These are phyloP conservation scores for Aspergillus tamarii DNA, from an alignment of 2,329 filamentous ascomycete genomes.

Conservation along the genomic window DNA sequence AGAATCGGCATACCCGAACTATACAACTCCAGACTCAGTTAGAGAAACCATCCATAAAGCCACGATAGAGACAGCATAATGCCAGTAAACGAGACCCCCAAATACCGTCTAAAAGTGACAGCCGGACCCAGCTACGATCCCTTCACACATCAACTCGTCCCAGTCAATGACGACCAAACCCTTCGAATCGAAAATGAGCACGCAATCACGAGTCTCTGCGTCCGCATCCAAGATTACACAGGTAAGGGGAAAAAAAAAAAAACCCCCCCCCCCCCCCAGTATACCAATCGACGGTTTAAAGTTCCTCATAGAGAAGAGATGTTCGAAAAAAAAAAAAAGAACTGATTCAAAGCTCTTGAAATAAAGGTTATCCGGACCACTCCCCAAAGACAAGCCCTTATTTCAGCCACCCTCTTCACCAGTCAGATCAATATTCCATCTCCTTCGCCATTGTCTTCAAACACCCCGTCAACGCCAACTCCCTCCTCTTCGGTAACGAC, in stretches of 20 bases:
- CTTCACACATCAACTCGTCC: conserved; percentile 71
- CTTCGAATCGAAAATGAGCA: conserved; percentile 65
- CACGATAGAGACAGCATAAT: neutral
- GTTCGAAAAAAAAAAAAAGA: neutral
- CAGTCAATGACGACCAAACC: conserved; percentile 71
- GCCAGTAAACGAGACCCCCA: conserved; percentile 8
- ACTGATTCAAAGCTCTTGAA: neutral
- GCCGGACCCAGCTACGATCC: conserved; percentile 77
- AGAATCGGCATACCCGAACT: neutral
- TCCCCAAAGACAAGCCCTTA: conserved; percentile 75
- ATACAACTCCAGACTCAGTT: neutral
- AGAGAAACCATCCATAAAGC: neutral
- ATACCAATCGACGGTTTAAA: neutral
- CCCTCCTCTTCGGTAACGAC: conserved; percentile 92
- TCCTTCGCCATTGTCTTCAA: conserved; percentile 78
- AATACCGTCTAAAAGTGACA: conserved; percentile 78
- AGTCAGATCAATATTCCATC: conserved; percentile 82
- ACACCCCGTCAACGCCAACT: conserved; percentile 63
- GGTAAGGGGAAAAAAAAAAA: too few species aligned
- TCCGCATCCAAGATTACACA: conserved; percentile 70
- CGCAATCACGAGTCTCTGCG: conserved; percentile 69
- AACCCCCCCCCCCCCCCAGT: too few species aligned
- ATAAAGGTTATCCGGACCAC: conserved; percentile 69
- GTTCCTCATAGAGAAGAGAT: neutral
- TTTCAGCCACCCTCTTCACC: conserved; percentile 72